Evolutionary conservation across 2,329 filamentous ascomycete genomes (phyloP).

Genomic region (Stachybotrys chartarum): DNA sequence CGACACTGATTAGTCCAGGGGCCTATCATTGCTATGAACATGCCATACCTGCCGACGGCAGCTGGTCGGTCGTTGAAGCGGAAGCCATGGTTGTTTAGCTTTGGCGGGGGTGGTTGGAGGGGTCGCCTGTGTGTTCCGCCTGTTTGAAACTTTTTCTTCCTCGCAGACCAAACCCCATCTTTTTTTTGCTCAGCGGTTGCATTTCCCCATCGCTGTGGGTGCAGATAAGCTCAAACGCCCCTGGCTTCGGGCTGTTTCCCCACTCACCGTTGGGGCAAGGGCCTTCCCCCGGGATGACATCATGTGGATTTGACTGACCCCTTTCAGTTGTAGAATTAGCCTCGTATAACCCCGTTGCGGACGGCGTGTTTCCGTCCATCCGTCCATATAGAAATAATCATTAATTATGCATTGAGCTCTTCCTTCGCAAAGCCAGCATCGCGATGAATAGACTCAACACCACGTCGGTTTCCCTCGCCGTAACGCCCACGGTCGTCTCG

Average conservation of each 20-base stretch:
- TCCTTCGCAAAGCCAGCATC: not conserved
- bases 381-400: not conserved
- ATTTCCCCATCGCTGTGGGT: not conserved
- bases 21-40: not conserved
- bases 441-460: slow-evolving; percentile 60
- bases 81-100: slow-evolving; percentile 21
- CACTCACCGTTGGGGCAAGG: not conserved
- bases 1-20: not conserved
- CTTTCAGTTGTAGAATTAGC: not conserved
- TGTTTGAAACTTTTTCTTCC: slow-evolving; percentile 13
- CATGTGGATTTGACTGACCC: slow-evolving; percentile 6
- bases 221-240: not conserved
- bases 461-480: slow-evolving; percentile 70
- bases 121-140: slow-evolving; percentile 15
- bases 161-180: not conserved
- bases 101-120: slow-evolving; percentile 22
- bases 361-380: not conserved
- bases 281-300: slow-evolving; percentile 13
- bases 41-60: slow-evolving; percentile 22
- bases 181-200: not conserved
- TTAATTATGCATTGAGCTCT: not conserved
- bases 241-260: not conserved
- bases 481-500: slow-evolving; percentile 80
- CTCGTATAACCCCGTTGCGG: not conserved
- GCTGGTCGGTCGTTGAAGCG: slow-evolving; percentile 17